Evolutionary conservation across 2,329 filamentous ascomycete genomes (phyloP).

Genomic region (Stachybotrys chartarum): DNA sequence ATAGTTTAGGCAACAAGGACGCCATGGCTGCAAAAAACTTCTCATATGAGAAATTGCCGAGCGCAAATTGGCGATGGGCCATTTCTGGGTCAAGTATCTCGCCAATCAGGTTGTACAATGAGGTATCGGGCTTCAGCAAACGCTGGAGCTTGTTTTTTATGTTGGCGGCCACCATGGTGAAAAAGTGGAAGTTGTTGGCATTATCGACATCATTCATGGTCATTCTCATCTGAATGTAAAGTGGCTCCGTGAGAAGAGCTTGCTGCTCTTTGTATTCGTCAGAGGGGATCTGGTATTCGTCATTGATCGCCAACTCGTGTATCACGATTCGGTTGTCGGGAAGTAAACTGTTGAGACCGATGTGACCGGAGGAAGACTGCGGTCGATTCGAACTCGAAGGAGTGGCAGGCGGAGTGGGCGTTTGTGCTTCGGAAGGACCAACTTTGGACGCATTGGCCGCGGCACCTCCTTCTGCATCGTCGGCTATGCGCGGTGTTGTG

Average conservation of each 20-base stretch:
- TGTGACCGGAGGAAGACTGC: slow-evolving; percentile 26
- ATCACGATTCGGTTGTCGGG: slow-evolving; percentile 69
- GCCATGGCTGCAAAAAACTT: slow-evolving; percentile 74
- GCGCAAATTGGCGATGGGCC: slow-evolving; percentile 59
- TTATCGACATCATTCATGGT: slow-evolving; percentile 60
- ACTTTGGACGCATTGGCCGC: slow-evolving; percentile 28
- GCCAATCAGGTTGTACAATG: slow-evolving; percentile 67
- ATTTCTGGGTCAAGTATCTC: slow-evolving; percentile 69
- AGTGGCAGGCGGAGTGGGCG: slow-evolving; percentile 46
- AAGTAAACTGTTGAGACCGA: slow-evolving; percentile 46
- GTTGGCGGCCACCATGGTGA: slow-evolving; percentile 62
- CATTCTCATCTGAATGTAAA: slow-evolving; percentile 52
- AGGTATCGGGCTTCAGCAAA: slow-evolving; percentile 62
- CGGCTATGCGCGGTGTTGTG: slow-evolving; percentile 60
- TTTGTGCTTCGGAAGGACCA: slow-evolving; percentile 37
- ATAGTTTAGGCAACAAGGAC: slow-evolving; percentile 68
- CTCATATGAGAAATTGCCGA: slow-evolving; percentile 72
- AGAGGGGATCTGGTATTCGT: slow-evolving; percentile 64
- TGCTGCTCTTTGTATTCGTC: slow-evolving; percentile 53
- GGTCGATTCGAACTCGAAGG: slow-evolving; percentile 33
- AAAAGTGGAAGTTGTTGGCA: slow-evolving; percentile 59
- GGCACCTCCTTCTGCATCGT: slow-evolving; percentile 30
- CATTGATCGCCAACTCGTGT: slow-evolving; percentile 74
- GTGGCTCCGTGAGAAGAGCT: slow-evolving; percentile 36
- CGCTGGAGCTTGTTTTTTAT: slow-evolving; percentile 66